Evolutionary conservation across 192 early-diverging fungal genomes (phyloP).

Genomic region (Tieghemiomyces parasiticus): DNA sequence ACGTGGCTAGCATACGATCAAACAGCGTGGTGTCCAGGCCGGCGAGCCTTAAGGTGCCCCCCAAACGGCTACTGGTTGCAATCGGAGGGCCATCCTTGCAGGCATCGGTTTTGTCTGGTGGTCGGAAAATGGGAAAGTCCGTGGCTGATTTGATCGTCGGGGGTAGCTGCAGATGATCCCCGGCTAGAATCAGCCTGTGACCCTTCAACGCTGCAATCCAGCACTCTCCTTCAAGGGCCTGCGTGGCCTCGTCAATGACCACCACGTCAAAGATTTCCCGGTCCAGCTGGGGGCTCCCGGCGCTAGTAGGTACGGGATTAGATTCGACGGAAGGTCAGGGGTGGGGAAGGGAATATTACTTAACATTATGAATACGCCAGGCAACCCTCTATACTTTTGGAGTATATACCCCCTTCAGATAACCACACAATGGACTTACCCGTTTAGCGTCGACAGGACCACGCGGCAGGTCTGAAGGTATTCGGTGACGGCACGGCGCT

Average conservation of each 20-base stretch:
- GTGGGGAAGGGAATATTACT: too few relatives aligned
- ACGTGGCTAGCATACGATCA: conserved; percentile 48
- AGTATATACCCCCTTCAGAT: too few relatives aligned
- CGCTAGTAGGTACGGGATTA: conserved; percentile 7
- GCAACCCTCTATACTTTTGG: too few relatives aligned
- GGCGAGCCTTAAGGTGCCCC: conserved; percentile 19
- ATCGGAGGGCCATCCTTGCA: too few relatives aligned
- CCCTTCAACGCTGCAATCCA: conserved; percentile 76
- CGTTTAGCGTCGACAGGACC: conserved; percentile 66
- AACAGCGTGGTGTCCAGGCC: conserved; percentile 49
- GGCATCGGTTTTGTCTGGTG: too few relatives aligned
- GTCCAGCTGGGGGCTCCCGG: conserved; percentile 16
- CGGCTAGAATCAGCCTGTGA: conserved; percentile 63
- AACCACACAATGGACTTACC: too few relatives aligned
- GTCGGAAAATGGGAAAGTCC: conserved; percentile 2
- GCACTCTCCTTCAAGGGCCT: conserved; percentile 71
- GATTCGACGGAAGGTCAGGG: too few relatives aligned
- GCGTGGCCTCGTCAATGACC: conserved; percentile 81
- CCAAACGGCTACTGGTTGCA: too few relatives aligned
- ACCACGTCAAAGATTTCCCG: conserved; percentile 60
- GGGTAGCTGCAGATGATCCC: conserved; percentile 79
- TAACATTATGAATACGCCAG: too few relatives aligned
- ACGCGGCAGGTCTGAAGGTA: conserved; percentile 44
- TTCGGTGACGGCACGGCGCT: conserved; percentile 43
- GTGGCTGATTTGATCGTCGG: conserved; percentile 63